Base-by-base conservation (phyloP, 805 yeast genomes). In the fission yeast (Schizosaccharomyces pombe) region DNA sequence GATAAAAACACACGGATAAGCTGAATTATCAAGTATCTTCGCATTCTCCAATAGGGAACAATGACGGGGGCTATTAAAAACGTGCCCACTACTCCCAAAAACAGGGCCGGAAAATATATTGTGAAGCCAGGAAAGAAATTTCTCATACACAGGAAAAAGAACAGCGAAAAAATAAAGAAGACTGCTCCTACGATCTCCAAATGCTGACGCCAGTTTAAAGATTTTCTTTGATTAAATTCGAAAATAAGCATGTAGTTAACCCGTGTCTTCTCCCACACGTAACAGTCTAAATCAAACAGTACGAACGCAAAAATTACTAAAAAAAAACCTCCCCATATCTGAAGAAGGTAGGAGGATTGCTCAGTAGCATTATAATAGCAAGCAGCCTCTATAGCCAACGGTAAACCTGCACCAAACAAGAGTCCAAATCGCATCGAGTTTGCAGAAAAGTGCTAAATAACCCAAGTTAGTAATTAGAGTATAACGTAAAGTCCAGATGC, bases 241-340 rank as follows among this genome's bases (percentile, higher is more conserved):
- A 91, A 86, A 56, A 91, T 86, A 62, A 91, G 87, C 62, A 81
- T 81, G 65, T 91, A 91, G 65, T 89, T 91, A 60, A 91, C 80
- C 61, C 83, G 82, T 66, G 69, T 80, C 49, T 67, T 64, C 28
- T 78, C 73, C 89, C 94, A 91, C 2, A 80, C 76, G 55, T 70
- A 67, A 62, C 93, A 78, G 63, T 84, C 78, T 47, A 82, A 56
- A 12, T 80, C 79, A 63, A 87, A 79, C 1, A 85, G 67, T 26
- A 79, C 60, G 4, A 78, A 67, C 62, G 81, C 73, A n/a, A 87
- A 58, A 32, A 73, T 69, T 4, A 80, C 64, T 56, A 86, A 61
- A 59, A 85, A 75, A 65, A 85, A 86, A 1, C 97, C 97, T 6
- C 81, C 96, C 94, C 95, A 91, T 2, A 91, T 72, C 61, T 93